Evolutionary conservation across 306 rosid species (phyloP).

Genomic region (Cotoneaster glaucophyllus): DNA sequence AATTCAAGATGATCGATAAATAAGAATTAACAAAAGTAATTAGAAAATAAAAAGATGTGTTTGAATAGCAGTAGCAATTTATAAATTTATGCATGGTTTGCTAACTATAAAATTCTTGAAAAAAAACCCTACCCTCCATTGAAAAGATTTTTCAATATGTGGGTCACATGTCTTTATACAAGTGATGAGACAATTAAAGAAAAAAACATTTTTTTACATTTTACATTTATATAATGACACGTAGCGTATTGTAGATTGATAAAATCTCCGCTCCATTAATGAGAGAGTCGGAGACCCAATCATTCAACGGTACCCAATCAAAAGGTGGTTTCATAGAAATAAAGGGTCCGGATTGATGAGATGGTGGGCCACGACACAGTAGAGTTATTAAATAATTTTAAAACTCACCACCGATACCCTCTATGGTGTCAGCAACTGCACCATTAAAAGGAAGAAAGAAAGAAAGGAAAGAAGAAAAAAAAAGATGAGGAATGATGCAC

Average conservation of each 20-base stretch:
- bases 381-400: constrained; percentile 33
- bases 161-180: too few relatives aligned
- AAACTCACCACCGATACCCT: constrained; percentile 41
- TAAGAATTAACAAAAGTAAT: too few relatives aligned
- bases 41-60: too few relatives aligned
- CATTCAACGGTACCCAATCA: constrained; percentile 40
- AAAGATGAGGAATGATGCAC: constrained; percentile 80
- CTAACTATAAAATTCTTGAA: too few relatives aligned
- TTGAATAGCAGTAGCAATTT: too few relatives aligned
- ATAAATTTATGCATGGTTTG: background rate
- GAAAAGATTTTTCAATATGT: too few relatives aligned
- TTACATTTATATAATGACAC: too few relatives aligned
- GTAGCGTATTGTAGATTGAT: too few relatives aligned
- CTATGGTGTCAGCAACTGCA: constrained; percentile 37
- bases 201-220: too few relatives aligned
- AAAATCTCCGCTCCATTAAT: background rate
- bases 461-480: background rate
- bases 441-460: background rate
- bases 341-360: constrained; percentile 43
- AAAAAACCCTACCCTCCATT: background rate
- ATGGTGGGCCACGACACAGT: constrained; percentile 36
- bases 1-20: too few relatives aligned
- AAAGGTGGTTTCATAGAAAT: constrained; percentile 25
- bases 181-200: too few relatives aligned
- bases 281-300: constrained; percentile 33